These are phyloP conservation scores for Pleoardoris graminearum DNA, from an alignment of 2,329 filamentous ascomycete genomes.

Conservation along the genomic window DNA sequence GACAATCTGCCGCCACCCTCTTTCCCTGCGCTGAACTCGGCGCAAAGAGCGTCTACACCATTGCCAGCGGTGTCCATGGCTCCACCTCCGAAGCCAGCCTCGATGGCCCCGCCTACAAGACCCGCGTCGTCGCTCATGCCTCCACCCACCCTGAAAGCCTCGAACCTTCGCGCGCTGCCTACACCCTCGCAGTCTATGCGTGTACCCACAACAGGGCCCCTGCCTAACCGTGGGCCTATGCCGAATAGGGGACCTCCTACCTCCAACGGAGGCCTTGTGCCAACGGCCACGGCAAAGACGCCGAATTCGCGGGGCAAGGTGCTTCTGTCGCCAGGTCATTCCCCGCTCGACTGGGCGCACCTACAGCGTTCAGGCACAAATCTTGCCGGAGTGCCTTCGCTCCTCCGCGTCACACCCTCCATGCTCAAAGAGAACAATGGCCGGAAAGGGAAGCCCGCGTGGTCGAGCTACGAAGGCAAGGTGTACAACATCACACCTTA, in stretches of 20 bases:
- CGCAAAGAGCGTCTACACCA: conserved; percentile 47
- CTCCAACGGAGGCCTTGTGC: conserved; percentile 47
- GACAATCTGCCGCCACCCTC: conserved; percentile 44
- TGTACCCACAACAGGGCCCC: conserved; percentile 52
- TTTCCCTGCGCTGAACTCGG: conserved; percentile 53
- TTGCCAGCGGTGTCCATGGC: conserved; percentile 23
- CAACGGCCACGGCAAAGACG: conserved; percentile 39
- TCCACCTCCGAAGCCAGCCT: conserved; percentile 22
- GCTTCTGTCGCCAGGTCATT: conserved; percentile 84
- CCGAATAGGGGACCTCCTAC: conserved; percentile 47
- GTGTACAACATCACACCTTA: conserved; percentile 96
- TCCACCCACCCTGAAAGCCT: conserved; percentile 41
- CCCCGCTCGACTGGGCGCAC: conserved; percentile 93
- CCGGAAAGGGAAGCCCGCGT: conserved; percentile 81
- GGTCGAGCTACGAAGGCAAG: conserved; percentile 85
- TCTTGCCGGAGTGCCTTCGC: conserved; percentile 56
- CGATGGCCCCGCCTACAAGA: conserved; percentile 44
- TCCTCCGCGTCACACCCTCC: conserved; percentile 76
- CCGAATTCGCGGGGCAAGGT: conserved; percentile 65
- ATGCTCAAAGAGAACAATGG: conserved; percentile 79
- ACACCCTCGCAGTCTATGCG: conserved; percentile 40
- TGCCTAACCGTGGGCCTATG: conserved; percentile 51
- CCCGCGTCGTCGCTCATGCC: conserved; percentile 38
- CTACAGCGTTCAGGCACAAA: conserved; percentile 70
- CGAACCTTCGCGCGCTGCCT: conserved; percentile 41